These are phyloP conservation scores for Gnaphalium uliginosum DNA, from an alignment of 129 eudicot genomes.

Conservation along the genomic window DNA sequence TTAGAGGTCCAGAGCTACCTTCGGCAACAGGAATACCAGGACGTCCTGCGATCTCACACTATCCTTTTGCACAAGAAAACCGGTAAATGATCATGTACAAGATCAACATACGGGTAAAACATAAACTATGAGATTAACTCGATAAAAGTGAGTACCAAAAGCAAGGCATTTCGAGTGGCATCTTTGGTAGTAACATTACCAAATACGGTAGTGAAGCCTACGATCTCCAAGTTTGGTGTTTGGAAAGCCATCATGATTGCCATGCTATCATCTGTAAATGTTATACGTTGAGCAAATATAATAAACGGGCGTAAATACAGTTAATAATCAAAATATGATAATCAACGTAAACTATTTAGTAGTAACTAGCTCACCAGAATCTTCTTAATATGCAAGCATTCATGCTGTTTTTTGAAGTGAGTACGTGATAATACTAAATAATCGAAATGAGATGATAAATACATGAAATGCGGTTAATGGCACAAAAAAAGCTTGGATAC, in stretches of 20 bases:
- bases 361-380: too few species aligned
- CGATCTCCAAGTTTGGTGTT: conserved; percentile 62
- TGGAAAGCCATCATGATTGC: conserved; percentile 92
- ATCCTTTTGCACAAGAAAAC: conserved; percentile 67
- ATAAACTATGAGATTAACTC: background rate
- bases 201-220: conserved; percentile 77
- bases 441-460: too few species aligned
- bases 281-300: too few species aligned
- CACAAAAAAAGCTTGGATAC: too few species aligned
- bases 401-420: too few species aligned
- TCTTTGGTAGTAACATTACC: conserved; percentile 79
- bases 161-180: conserved; percentile 84
- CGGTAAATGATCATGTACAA: conserved; percentile 42
- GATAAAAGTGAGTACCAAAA: conserved; percentile 59
- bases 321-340: too few species aligned
- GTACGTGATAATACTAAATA: too few species aligned
- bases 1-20: conserved; percentile 75
- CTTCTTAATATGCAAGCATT: too few species aligned
- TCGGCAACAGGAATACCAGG: conserved; percentile 83
- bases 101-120: conserved; percentile 19
- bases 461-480: too few species aligned
- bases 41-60: conserved; percentile 98
- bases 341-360: too few species aligned
- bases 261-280: conserved; percentile 79
- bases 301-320: too few species aligned